phyloP scores from a whole-genome alignment of 2,329 filamentous ascomycete species.

The Zopfia rhizophila region DNA sequence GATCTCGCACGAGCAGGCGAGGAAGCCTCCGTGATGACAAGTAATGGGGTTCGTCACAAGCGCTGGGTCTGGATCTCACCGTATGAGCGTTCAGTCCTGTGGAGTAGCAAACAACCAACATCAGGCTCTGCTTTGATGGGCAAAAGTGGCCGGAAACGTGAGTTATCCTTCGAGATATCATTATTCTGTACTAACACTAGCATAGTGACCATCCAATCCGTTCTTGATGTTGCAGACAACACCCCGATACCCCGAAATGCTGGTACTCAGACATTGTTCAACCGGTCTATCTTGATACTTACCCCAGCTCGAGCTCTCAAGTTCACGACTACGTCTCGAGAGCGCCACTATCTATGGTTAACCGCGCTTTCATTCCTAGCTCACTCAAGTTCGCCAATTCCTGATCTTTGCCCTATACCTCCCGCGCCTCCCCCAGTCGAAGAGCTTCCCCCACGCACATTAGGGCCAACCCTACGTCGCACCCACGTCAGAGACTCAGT shows the following conservation, averaged over 20 bases:
- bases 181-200: conserved; percentile 16
- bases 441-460: conserved; percentile 46
- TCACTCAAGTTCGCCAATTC: conserved; percentile 83
- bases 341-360: conserved; percentile 94
- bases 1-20: conserved; percentile 64
- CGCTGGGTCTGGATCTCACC: conserved; percentile 99
- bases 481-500: conserved; percentile 86
- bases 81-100: conserved; percentile 94
- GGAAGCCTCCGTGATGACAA: conserved; percentile 72
- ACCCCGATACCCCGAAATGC: conserved; percentile 82
- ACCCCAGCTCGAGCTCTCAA: conserved; percentile 94
- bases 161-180: conserved; percentile 56
- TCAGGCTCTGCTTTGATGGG: conserved; percentile 89
- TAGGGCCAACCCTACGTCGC: conserved; percentile 57
- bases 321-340: conserved; percentile 84
- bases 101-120: conserved; percentile 97
- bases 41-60: conserved; percentile 80
- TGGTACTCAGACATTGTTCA: conserved; percentile 71
- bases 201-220: conserved; percentile 90
- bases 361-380: conserved; percentile 94
- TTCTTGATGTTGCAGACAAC: conserved; percentile 95
- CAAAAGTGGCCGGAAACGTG: conserved; percentile 93
- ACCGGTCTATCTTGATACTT: conserved; percentile 92
- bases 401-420: conserved; percentile 72
- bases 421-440: conserved; percentile 40